These are phyloP conservation scores for Penicillium sp. DNA, from an alignment of 2,329 filamentous ascomycete species.

Conservation along the genomic window DNA sequence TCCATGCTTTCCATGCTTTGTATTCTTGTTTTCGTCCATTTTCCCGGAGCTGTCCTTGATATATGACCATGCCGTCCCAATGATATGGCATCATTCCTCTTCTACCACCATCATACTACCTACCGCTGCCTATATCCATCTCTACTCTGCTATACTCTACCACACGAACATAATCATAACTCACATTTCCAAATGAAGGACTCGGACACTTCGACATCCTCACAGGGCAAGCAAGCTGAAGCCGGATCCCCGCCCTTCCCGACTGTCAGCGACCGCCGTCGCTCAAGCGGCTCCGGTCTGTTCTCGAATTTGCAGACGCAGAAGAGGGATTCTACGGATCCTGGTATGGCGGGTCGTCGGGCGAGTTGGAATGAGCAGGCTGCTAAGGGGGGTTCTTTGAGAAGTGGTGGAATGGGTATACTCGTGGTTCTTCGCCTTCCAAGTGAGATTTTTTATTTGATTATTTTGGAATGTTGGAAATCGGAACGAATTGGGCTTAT, in stretches of 20 bases:
- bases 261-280: constrained; percentile 25
- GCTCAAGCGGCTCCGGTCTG: constrained; percentile 26
- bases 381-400: constrained; percentile 38
- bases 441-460: neutral
- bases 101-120: too few species aligned
- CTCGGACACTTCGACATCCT: constrained; percentile 30
- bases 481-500: neutral
- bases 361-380: constrained; percentile 47
- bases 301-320: constrained; percentile 41
- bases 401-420: constrained; percentile 44
- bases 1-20: too few species aligned
- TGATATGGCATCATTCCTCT: too few species aligned
- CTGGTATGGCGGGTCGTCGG: constrained; percentile 34
- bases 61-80: too few species aligned
- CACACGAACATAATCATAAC: neutral
- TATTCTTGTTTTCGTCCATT: neutral
- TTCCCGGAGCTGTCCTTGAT: too few species aligned
- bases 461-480: neutral
- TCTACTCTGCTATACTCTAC: neutral
- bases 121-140: neutral
- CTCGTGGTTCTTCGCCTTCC: constrained; percentile 11
- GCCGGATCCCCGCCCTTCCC: constrained; percentile 14
- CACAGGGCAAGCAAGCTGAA: constrained; percentile 20
- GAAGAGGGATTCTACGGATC: constrained; percentile 44
- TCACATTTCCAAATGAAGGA: constrained; percentile 18